These are phyloP conservation scores for Zygoascus ofunaensis DNA, from an alignment of 805 yeast genomes.

Conservation along the genomic window DNA sequence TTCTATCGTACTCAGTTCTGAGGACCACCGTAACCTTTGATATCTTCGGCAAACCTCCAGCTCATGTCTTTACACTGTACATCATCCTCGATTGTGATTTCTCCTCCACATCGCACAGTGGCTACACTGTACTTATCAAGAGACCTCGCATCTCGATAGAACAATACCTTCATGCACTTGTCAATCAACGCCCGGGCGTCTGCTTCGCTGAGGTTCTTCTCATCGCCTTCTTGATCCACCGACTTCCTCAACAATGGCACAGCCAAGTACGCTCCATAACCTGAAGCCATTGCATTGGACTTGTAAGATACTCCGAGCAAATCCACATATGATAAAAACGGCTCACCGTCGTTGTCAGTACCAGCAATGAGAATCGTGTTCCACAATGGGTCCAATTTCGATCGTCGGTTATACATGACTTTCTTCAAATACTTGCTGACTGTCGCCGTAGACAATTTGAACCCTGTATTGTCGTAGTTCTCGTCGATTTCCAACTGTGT, in stretches of 20 bases:
- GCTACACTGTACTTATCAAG: constrained; percentile 77
- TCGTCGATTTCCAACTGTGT: constrained; percentile 75
- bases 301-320: constrained; percentile 84
- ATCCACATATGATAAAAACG: constrained; percentile 80
- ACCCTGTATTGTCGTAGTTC: constrained; percentile 63
- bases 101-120: constrained; percentile 52
- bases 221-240: constrained; percentile 72
- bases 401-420: constrained; percentile 77
- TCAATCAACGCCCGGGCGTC: constrained; percentile 69
- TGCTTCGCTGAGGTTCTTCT: constrained; percentile 53
- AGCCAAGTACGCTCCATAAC: constrained; percentile 93
- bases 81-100: constrained; percentile 53
- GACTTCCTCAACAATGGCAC: constrained; percentile 81
- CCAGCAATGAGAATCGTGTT: constrained; percentile 91
- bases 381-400: constrained; percentile 95
- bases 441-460: constrained; percentile 70
- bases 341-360: constrained; percentile 55
- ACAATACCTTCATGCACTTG: constrained; percentile 88
- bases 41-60: constrained; percentile 85
- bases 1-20: too few species aligned
- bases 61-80: constrained; percentile 64
- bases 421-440: constrained; percentile 80
- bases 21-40: constrained; percentile 83
- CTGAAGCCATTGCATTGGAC: constrained; percentile 86
- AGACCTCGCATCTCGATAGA: constrained; percentile 94